These are phyloP conservation scores for Daldinia sp. DNA, from an alignment of 2,329 filamentous ascomycete species.

Conservation along the genomic window DNA sequence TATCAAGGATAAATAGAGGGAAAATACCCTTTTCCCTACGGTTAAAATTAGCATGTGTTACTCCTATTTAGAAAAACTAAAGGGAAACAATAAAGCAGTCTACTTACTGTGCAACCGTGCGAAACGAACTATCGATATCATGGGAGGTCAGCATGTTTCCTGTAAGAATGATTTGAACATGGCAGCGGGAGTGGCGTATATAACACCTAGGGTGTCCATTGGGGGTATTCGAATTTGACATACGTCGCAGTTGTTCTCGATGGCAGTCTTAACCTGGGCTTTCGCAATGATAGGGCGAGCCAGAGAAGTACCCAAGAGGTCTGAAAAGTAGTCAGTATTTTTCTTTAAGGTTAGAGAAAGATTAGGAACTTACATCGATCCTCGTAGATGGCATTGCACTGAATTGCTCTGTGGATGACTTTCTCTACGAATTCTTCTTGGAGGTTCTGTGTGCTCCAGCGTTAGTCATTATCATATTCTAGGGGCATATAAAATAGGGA, in stretches of 20 bases:
- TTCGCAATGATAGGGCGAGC: slow-evolving; percentile 76
- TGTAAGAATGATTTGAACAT: neutral
- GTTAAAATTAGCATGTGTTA: neutral
- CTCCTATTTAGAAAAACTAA: neutral
- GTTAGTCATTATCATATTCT: neutral
- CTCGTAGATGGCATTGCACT: slow-evolving; percentile 78
- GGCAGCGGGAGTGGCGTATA: neutral
- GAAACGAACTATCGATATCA: neutral
- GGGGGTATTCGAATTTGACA: neutral
- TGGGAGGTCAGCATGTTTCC: neutral
- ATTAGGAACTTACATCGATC: slow-evolving; percentile 45
- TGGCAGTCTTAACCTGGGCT: slow-evolving; percentile 5
- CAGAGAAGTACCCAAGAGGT: slow-evolving; percentile 67
- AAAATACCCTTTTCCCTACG: slow-evolving; percentile 7
- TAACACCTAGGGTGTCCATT: slow-evolving; percentile 32
- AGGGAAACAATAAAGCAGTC: neutral
- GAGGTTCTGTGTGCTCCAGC: slow-evolving; percentile 64
- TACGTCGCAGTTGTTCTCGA: slow-evolving; percentile 9
- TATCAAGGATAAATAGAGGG: neutral
- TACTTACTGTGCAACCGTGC: slow-evolving; percentile 12
- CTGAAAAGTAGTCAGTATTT: neutral
- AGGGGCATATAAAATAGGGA: neutral
- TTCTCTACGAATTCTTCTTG: slow-evolving; percentile 82
- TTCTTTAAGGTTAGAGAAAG: neutral
- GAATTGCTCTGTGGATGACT: slow-evolving; percentile 82